Base-by-base conservation (phyloP, 306 rosid genomes). In the Begonia fuchsioides region DNA sequence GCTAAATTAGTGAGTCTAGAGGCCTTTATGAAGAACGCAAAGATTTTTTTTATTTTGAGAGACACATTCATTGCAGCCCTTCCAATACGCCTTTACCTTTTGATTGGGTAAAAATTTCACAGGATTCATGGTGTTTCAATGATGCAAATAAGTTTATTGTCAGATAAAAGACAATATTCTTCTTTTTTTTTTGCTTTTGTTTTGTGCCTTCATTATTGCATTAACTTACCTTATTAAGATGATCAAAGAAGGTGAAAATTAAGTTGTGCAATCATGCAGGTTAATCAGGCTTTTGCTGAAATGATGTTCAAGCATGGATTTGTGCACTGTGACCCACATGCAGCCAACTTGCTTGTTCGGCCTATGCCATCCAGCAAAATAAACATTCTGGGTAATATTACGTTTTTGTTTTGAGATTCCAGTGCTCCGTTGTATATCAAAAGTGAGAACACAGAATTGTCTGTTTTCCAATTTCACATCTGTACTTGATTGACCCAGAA, bases 241-340 rank as follows among this genome's bases (percentile, higher is more conserved):
- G 35, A 26, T 26, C 8, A 8, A 26, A 26, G 35, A 8, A 26
- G 35, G 35, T 6, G 35, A 26, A 26, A 2, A 26, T 26, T 26
- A 26, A 26, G 8, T 26, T 26, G 7, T 26, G 35, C 35, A 26
- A 41, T 67, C 52, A 39, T 72, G 71, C 76, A 90, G 98, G 83
- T 90, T 50, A 90, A 92, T 63, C 84, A 76, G 71, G 63, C 81
- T 54, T 90, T 90, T 77, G 98, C 98, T 55, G 98, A 85, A 76
- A 90, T 90, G 98, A 90, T 85, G 81, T 90, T 81, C 70, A 90
- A 73, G 63, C 98, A 90, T 17, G 98, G 98, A 54, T 90, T 90
- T 77, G 98, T 90, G 58, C 98, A 90, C 64, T 90, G 98, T 58
- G 98, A 90, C 56, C 98, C 98, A 5, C 98, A 90, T 68, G 82